Conservation (phyloP, 768 basidiomycete genomes). For the Suillus sp. region DNA sequence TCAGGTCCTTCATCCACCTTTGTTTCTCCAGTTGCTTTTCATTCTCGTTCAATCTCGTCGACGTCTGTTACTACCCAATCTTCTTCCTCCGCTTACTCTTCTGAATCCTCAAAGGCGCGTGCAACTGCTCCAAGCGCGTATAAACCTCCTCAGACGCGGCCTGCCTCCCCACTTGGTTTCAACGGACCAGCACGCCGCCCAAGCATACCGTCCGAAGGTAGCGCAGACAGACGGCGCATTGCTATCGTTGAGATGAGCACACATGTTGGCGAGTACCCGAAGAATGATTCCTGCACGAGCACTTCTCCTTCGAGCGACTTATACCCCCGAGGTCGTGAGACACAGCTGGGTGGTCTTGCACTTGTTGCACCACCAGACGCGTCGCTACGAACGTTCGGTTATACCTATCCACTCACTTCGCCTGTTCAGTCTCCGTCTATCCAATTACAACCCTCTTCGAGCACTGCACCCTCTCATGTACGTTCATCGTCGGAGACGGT, state of each 20-base stretch:
- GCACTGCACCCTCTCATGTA: constrained; percentile 34
- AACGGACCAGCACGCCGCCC: constrained; percentile 43
- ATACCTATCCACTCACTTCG: constrained; percentile 53
- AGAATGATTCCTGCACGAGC: constrained; percentile 26
- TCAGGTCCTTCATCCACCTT: constrained; percentile 18
- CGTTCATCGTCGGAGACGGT: constrained; percentile 54
- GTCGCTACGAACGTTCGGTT: constrained; percentile 50
- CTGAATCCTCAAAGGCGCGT: constrained; percentile 34
- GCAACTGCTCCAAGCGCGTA: constrained; percentile 24
- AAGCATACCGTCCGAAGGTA: constrained; percentile 58
- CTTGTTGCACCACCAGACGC: constrained; percentile 77
- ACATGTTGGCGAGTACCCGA: constrained; percentile 8
- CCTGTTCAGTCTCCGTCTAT: constrained; percentile 34
- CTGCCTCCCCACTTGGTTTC: constrained; percentile 31
- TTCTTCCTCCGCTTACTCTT: constrained; percentile 56
- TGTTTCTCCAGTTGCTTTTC: constrained; percentile 9
- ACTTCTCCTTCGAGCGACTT: constrained; percentile 33
- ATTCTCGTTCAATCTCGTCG: constrained; percentile 14
- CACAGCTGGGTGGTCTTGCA: constrained; percentile 49
- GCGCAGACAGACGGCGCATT: constrained; percentile 63
- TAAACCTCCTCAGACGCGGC: constrained; percentile 21
- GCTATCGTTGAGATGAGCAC: constrained; percentile 66
- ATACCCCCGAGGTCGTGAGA: constrained; percentile 42
- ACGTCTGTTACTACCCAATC: constrained; percentile 27
- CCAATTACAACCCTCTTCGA: constrained; percentile 21